Evolutionary conservation across 1,139 yeast species (phyloP).

Genomic region (Meyerozyma smithsonii): DNA sequence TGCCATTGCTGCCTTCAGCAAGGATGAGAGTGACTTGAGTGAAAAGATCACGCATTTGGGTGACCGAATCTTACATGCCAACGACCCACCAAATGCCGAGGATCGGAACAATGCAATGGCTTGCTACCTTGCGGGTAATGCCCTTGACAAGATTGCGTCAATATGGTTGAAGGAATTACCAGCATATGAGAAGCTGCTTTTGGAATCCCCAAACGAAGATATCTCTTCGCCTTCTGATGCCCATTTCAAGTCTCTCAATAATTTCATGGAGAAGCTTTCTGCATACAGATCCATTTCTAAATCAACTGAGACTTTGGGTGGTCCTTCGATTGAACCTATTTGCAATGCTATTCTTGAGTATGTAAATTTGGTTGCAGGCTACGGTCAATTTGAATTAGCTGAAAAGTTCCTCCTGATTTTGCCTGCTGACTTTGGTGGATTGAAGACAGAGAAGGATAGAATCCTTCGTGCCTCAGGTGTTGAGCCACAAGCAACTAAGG

Average conservation of each 20-base stretch:
- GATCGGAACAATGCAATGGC: constrained; percentile 69
- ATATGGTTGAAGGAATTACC: constrained; percentile 83
- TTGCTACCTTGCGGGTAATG: constrained; percentile 77
- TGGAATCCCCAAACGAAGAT: constrained; percentile 30
- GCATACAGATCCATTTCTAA: constrained; percentile 60
- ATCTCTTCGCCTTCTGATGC: constrained; percentile 74
- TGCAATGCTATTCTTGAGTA: constrained; percentile 68
- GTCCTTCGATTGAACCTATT: constrained; percentile 47
- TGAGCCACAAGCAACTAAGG: constrained; percentile 5
- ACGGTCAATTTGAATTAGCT: constrained; percentile 83
- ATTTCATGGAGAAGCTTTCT: constrained; percentile 78
- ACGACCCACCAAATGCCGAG: constrained; percentile 14
- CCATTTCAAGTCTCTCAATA: constrained; percentile 74
- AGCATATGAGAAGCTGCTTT: constrained; percentile 48
- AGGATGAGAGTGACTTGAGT: constrained; percentile 45
- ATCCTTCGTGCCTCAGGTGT: constrained; percentile 52
- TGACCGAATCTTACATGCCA: constrained; percentile 41
- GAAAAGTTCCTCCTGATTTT: constrained; percentile 61
- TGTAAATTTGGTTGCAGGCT: constrained; percentile 73
- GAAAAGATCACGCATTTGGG: constrained; percentile 65
- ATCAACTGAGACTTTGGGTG: constrained; percentile 35
- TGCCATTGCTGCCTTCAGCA: constrained; percentile 56
- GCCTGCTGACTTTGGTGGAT: constrained; percentile 52
- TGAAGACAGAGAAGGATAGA: constrained; percentile 64
- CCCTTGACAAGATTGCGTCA: constrained; percentile 70